Evolutionary conservation across 805 yeast species (phyloP), one percentile per base, ranked within the genome.

Genomic region (Sugiyamaella lignohabitans): DNA sequence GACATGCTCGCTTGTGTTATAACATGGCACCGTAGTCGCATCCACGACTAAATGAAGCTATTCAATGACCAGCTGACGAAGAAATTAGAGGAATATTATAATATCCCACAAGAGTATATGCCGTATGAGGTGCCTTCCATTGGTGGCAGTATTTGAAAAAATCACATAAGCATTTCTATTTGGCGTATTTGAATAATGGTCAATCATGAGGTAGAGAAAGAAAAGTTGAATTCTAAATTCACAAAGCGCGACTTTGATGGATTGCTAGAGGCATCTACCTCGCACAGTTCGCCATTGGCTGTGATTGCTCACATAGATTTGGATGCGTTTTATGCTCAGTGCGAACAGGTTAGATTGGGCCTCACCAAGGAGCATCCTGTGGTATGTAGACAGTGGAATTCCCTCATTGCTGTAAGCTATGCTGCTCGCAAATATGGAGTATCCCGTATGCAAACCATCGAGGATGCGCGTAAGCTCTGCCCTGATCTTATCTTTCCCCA

Each of bases 281-380:
- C 93, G 2, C 80, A 76, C 60, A 56, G 59, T 4, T 80, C 88
- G 50, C 87, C 91, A 1, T 67, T 91, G 8, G 72, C 96, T 0
- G 84, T 84, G 20, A 76, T 93, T 34, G 88, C 84, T 5, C 94
- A 88, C 57, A 75, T 93, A 20, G 98, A 93, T 65, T 76, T 87
- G 57, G 95, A 93, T 66, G 97, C 98, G 10, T 93, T 89, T 63
- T 93, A 85, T 65, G 68, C 98, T 0, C 98, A 93, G 60, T 93
- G 83, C 24, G 97, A 93, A 58, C 91, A 84, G 54, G 69, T 86
- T 4, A 66, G 96, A 37, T 71, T 87, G 16, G 82, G 82, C 0
- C 65, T 83, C 14, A 64, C 80, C 1, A 69, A 68, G 1, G 77
- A 79, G 2, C 89, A 80, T 51, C 97, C 98, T 0, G 83, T 93